Evolutionary conservation across 495 filamentous ascomycete species (phyloP).

Genomic region (Immersiella caudata): DNA sequence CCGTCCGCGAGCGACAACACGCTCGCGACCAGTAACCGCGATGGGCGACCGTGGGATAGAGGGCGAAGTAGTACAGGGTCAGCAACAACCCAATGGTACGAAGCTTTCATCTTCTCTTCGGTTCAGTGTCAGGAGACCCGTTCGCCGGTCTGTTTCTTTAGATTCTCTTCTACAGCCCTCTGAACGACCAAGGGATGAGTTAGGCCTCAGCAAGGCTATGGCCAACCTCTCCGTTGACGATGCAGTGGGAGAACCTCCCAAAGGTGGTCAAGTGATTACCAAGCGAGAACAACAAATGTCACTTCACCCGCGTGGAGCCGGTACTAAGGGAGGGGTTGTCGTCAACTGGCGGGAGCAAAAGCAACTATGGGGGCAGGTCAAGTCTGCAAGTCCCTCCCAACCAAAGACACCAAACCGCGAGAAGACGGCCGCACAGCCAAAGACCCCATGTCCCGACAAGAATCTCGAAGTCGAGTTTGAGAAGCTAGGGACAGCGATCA

Average conservation of each 20-base stretch:
- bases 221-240: slow-evolving; percentile 38
- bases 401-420: slow-evolving; percentile 25
- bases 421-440: neutral
- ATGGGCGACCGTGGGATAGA: slow-evolving; percentile 57
- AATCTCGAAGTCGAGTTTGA: slow-evolving; percentile 19
- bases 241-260: neutral
- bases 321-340: slow-evolving; percentile 19
- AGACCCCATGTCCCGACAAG: slow-evolving; percentile 21
- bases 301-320: slow-evolving; percentile 22
- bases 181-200: slow-evolving; percentile 33
- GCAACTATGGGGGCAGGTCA: slow-evolving; percentile 21
- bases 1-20: slow-evolving; percentile 42
- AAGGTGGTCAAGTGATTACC: slow-evolving; percentile 47
- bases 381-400: slow-evolving; percentile 20
- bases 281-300: slow-evolving; percentile 19
- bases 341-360: slow-evolving; percentile 16
- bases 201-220: slow-evolving; percentile 28
- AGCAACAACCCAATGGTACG: slow-evolving; percentile 71
- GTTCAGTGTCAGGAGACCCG: slow-evolving; percentile 26
- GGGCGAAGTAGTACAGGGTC: slow-evolving; percentile 38
- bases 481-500: slow-evolving; percentile 27
- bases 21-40: slow-evolving; percentile 61
- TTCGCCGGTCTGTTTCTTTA: slow-evolving; percentile 34
- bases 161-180: slow-evolving; percentile 29
- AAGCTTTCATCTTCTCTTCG: slow-evolving; percentile 31